These are phyloP conservation scores for Lachnum nothofagi DNA, from an alignment of 2,329 filamentous ascomycete genomes.

Conservation along the genomic window DNA sequence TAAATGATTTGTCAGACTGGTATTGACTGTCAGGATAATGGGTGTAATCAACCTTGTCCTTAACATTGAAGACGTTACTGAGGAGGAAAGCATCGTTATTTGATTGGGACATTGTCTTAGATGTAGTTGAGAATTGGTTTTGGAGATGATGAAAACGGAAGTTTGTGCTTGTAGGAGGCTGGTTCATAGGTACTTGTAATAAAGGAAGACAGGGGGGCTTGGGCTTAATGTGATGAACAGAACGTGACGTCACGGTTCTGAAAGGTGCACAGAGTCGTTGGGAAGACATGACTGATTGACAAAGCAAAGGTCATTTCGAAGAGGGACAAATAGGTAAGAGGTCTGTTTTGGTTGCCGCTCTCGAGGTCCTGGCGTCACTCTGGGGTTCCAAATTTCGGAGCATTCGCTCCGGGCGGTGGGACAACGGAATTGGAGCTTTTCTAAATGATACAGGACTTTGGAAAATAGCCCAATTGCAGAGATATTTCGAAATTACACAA, in stretches of 20 bases:
- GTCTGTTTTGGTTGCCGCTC: no score
- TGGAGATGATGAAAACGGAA: conserved; percentile 4
- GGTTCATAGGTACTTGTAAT: background rate
- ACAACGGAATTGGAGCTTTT: no score
- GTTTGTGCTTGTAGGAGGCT: background rate
- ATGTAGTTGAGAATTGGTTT: conserved; percentile 8
- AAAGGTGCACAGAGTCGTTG: background rate
- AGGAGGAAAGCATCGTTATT: conserved; percentile 25
- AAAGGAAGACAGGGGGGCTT: background rate
- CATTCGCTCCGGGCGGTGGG: no score
- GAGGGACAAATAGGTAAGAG: no score
- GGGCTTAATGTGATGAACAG: background rate
- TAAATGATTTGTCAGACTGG: background rate
- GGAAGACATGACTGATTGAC: background rate
- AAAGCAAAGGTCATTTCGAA: background rate
- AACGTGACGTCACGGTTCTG: conserved; percentile 4
- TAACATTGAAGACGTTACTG: conserved; percentile 29
- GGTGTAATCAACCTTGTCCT: conserved; percentile 22
- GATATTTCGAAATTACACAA: no score
- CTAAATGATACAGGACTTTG: no score
- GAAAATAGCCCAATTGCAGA: no score
- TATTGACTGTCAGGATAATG: background rate
- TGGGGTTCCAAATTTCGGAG: no score
- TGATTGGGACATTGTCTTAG: conserved; percentile 21
- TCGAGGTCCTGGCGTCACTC: no score